Evolutionary conservation across 2,329 filamentous ascomycete species (phyloP), one percentile per base, ranked within the genome.

Genomic region (Decorospora gaudefroyi): DNA sequence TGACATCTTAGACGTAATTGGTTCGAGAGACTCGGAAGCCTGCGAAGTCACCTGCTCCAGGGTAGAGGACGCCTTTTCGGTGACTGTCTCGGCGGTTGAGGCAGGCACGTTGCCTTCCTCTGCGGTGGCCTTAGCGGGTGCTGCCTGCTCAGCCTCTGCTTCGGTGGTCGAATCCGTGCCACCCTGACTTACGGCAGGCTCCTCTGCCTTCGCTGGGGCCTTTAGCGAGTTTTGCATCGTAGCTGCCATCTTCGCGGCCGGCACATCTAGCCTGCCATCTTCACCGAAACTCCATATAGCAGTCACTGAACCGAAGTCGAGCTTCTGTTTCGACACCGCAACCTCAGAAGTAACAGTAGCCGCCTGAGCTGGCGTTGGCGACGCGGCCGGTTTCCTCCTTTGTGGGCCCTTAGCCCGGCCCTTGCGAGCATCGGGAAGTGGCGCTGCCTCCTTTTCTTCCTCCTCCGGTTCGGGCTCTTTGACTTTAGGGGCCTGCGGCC

Each of bases 351-450:
- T 60, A 68, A 64, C 55, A 6, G 65, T 64, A 6, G 68, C 63
- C 3, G 67, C 62, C 48, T 63, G 79, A 8, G 79, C 76, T 19
- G 84, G 81, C 16, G 87, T 82, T 17, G 84, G 81, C 15, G 87
- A 83, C 15, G 72, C 74, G 11, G 80, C 80, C 13, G 82, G 80
- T 64, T 83, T 85, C 64, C 90, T 81, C 55, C 90, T 82, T 57
- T 90, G 85, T 11, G 93, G 93, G 8, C 93, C 93, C 54, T 89
- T 85, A 15, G 93, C 93, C 55, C 93, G 82, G 16, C 90, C 84
- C 75, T 97, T 97, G 55, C 93, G 83, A 23, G 91, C 90, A 76
- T 99, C 93, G 15, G 80, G 79, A 17, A 99, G 76, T n/a, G 91
- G 90, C 8, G 80, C 83, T 69, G 90, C 89, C 62, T 79, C 75